Base-by-base conservation (phyloP, 768 basidiomycete species). In the Dioszegia crocea region DNA sequence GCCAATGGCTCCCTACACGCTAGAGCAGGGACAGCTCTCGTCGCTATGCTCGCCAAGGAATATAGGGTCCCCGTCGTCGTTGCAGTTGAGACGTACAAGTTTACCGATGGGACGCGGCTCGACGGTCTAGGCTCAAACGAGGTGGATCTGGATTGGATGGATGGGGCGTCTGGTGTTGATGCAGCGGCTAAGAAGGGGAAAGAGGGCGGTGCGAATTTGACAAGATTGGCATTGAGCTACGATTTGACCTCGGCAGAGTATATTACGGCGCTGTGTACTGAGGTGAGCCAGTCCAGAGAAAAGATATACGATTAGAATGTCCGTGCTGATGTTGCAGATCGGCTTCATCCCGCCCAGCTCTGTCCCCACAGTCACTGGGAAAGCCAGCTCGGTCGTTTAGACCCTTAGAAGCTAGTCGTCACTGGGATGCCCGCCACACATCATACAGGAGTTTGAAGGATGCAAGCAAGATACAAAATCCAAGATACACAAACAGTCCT, bases 11-110 rank as follows among this genome's bases (percentile, higher is more conserved):
- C 91, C 2, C 88, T 98, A 2, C 94, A 88, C 74, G 89, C 91
- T 11, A 83, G 96, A 50, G 91, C 92, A 0, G 96, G 96, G 26
- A 98, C 93, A 3, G 94, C 94, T 0, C 83, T 92, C 67, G 91
- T 98, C 5, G 90, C 93, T 1, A 94, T 98, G 93, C 86, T 97
- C 82, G 89, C 91, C 1, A 90, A 89, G 76, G 84, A 85, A 46
- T 84, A 87, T 68, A 86, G 85, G 23, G 88, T 97, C 0, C 94
- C 96, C 4, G 92, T 98, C 6, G 84, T 99, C 33, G 91, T 96
- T 24, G 97, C 92, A 64, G 96, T 93, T 68, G 96, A 98, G 78
- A 99, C 96, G 3, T 98, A 98, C 80, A 99, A 99, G 77, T 98
- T 93, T 70, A 88, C 89, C 17, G 94, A 98, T 67, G 85, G 85